These are phyloP conservation scores for Lepidium africanum DNA, from an alignment of 345 rosid genomes.

Conservation along the genomic window DNA sequence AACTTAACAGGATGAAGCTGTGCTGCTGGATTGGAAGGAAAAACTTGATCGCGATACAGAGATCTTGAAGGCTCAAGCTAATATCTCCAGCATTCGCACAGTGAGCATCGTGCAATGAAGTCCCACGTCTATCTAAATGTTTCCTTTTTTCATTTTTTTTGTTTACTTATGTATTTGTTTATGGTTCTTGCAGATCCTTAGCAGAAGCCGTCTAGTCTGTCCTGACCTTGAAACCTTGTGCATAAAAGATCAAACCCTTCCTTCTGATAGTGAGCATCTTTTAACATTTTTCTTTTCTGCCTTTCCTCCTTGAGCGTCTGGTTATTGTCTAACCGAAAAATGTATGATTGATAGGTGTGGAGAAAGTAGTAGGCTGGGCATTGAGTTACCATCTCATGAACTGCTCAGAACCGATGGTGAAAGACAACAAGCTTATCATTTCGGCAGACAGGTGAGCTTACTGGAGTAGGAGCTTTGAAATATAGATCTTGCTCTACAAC, in stretches of 20 bases:
- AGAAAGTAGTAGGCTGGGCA: conserved; percentile 92
- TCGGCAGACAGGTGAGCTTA: conserved; percentile 61
- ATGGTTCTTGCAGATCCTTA: conserved; percentile 46
- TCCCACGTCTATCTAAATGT: not conserved
- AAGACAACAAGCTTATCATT: conserved; percentile 58
- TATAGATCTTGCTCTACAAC: not conserved
- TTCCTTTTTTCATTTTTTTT: not conserved
- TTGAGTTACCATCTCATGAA: conserved; percentile 71
- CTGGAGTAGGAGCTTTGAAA: not conserved
- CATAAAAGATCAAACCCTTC: conserved; percentile 72
- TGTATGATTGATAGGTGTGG: conserved; percentile 51
- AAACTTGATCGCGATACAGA: conserved; percentile 84
- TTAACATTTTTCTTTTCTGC: not conserved
- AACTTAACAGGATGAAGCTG: conserved; percentile 64
- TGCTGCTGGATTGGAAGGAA: conserved; percentile 91
- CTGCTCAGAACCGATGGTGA: conserved; percentile 41
- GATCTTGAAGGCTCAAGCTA: conserved; percentile 74
- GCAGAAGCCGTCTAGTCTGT: conserved; percentile 56
- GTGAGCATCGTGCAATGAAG: conserved; percentile 39
- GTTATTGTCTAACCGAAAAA: not conserved
- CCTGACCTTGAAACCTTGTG: conserved; percentile 65
- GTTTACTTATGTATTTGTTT: not conserved
- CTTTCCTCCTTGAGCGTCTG: not conserved
- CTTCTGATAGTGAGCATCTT: conserved; percentile 57
- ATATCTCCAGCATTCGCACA: conserved; percentile 49